Conservation (phyloP, 768 basidiomycete species). For the Leccinum incarnatum region DNA sequence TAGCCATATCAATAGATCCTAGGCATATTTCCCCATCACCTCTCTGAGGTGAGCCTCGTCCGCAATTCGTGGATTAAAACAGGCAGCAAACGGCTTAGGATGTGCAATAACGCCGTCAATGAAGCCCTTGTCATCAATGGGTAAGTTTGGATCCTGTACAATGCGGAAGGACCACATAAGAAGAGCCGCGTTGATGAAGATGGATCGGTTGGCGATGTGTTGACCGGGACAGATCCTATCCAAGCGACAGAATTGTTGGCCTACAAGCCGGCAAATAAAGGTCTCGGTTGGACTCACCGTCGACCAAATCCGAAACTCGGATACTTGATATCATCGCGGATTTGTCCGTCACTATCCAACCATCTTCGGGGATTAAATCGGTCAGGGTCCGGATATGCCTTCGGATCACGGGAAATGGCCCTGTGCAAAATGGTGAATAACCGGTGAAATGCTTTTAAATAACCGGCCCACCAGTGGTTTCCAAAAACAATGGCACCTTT, state of each 20-base stretch:
- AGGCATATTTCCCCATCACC: slow-evolving; percentile 26
- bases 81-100: slow-evolving; percentile 57
- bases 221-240: slow-evolving; percentile 65
- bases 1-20: slow-evolving; percentile 1
- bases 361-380: slow-evolving; percentile 58
- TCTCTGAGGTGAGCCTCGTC: slow-evolving; percentile 24
- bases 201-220: slow-evolving; percentile 57
- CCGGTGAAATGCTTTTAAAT: not conserved
- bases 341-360: slow-evolving; percentile 36
- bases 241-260: not conserved
- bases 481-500: slow-evolving; percentile 37
- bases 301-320: slow-evolving; percentile 59
- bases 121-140: slow-evolving; percentile 62
- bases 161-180: slow-evolving; percentile 66
- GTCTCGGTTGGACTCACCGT: slow-evolving; percentile 19
- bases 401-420: slow-evolving; percentile 58
- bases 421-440: slow-evolving; percentile 21
- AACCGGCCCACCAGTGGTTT: slow-evolving; percentile 31
- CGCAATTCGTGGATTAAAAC: slow-evolving; percentile 48
- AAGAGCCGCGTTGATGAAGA: slow-evolving; percentile 64
- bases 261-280: not conserved
- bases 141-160: slow-evolving; percentile 44
- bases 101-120: slow-evolving; percentile 63
- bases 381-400: slow-evolving; percentile 58
- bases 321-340: slow-evolving; percentile 52